Conservation (phyloP, 2,329 filamentous ascomycete genomes). For the Alternaria novae-zelandiae region DNA sequence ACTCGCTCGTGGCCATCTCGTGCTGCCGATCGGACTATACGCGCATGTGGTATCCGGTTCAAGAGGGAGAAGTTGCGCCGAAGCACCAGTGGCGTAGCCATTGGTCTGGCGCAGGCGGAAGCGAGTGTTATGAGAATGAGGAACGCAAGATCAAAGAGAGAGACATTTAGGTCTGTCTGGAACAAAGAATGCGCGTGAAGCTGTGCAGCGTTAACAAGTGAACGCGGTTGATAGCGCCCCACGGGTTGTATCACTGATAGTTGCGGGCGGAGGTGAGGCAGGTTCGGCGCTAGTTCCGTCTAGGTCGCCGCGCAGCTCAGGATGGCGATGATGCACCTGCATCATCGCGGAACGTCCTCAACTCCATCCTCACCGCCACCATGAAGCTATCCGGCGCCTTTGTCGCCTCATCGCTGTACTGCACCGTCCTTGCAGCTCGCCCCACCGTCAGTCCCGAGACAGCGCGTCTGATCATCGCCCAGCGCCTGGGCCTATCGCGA, state of each 20-base stretch:
- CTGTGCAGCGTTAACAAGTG: neutral
- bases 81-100: constrained; percentile 48
- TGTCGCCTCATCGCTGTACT: constrained; percentile 50
- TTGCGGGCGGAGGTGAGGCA: constrained; percentile 18
- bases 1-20: constrained; percentile 41
- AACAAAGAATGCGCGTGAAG: neutral
- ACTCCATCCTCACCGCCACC: constrained; percentile 38
- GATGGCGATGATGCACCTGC: constrained; percentile 11
- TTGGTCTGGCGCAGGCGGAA: constrained; percentile 29
- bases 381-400: constrained; percentile 55
- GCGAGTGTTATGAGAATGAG: constrained; percentile 20
- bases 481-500: constrained; percentile 57
- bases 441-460: constrained; percentile 48
- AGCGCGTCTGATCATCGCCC: constrained; percentile 58
- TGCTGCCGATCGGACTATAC: constrained; percentile 32
- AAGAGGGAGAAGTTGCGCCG: constrained; percentile 48
- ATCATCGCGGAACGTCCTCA: constrained; percentile 26
- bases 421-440: constrained; percentile 42
- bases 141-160: constrained; percentile 8
- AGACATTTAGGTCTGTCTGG: constrained; percentile 26
- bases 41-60: constrained; percentile 30
- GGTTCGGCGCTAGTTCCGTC: constrained; percentile 13
- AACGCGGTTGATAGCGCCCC: neutral
- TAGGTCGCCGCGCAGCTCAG: constrained; percentile 15
- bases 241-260: neutral